Conservation (phyloP, 2,329 filamentous ascomycete species). For the Aspergillus unguis region DNA sequence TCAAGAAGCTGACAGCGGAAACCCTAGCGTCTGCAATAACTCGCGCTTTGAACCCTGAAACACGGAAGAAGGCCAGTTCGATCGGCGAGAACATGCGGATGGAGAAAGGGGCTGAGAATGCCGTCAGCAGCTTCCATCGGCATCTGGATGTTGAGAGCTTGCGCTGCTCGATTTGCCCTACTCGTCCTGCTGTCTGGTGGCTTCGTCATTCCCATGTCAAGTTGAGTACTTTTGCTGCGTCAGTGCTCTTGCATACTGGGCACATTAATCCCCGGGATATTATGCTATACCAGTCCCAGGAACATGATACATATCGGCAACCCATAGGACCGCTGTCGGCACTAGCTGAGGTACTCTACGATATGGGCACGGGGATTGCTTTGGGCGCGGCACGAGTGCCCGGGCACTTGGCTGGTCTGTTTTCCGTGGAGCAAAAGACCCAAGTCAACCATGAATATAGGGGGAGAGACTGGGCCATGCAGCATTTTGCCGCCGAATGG, state of each 20-base stretch:
- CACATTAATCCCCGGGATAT: background rate
- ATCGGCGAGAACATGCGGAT: background rate
- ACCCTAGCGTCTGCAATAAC: conserved; percentile 47
- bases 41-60: conserved; percentile 32
- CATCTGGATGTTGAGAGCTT: background rate
- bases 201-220: background rate
- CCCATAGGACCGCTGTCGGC: no score
- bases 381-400: no score
- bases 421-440: no score
- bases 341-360: no score
- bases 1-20: conserved; percentile 43
- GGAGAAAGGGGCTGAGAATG: background rate
- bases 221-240: conserved; percentile 1
- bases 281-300: background rate
- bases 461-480: no score
- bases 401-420: no score
- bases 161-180: background rate
- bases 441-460: no score
- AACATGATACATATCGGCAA: background rate
- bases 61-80: background rate
- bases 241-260: background rate
- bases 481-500: no score
- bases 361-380: no score
- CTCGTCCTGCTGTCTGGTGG: conserved; percentile 1
- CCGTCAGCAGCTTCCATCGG: conserved; percentile 6